These are phyloP conservation scores for Cystofilobasidium capitatum DNA, from an alignment of 768 basidiomycete species.

Conservation along the genomic window DNA sequence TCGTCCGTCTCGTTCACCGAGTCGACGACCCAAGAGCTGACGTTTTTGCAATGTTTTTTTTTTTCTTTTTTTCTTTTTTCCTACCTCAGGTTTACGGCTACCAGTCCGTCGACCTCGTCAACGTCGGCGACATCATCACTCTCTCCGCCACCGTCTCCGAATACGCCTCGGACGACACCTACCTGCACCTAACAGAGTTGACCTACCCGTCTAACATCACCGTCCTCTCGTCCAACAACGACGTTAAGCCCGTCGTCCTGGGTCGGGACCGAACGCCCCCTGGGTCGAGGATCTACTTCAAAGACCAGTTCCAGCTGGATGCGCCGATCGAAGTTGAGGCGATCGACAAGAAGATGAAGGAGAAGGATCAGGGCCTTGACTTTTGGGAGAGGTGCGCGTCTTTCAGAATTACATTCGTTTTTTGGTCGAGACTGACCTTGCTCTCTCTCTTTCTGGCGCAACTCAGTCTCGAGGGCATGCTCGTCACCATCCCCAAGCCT, in stretches of 20 bases:
- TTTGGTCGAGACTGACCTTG: not conserved
- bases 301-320: constrained; percentile 7
- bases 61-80: not conserved
- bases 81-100: not conserved
- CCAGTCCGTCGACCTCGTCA: not conserved
- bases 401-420: not conserved
- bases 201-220: not conserved
- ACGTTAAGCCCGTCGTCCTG: constrained; percentile 1
- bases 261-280: constrained; percentile 10
- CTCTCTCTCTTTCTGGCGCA: too few relatives aligned
- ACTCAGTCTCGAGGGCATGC: constrained; percentile 46
- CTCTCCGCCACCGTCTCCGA: not conserved
- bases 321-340: constrained; percentile 10
- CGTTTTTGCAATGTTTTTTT: not conserved
- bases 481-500: constrained; percentile 50
- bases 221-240: constrained; percentile 1
- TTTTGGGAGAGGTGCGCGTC: constrained; percentile 51
- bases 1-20: not conserved
- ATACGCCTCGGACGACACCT: constrained; percentile 7
- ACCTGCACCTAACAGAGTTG: constrained; percentile 10
- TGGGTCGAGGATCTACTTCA: constrained; percentile 1
- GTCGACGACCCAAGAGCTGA: too few relatives aligned
- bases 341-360: constrained; percentile 32
- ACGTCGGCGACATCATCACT: constrained; percentile 3
- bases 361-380: constrained; percentile 50